phyloP scores from a whole-genome alignment of 305 asterid genomes.

The Andrographis paniculata region DNA sequence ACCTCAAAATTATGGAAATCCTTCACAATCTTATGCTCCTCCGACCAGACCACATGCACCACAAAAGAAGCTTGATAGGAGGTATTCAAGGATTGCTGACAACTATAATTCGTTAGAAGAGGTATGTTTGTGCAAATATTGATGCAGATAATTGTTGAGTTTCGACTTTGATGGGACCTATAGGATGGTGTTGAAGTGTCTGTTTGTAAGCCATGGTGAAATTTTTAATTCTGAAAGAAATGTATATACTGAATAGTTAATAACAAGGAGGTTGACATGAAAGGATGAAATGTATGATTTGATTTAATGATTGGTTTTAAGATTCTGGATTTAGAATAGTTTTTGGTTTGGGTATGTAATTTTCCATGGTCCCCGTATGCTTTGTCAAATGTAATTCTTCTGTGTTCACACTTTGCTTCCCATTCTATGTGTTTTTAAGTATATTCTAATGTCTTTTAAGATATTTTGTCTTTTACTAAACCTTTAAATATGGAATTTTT shows the following conservation, averaged over 20 bases:
- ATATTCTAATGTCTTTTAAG: not conserved
- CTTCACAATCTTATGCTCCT: constrained; percentile 19
- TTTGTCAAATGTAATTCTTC: not conserved
- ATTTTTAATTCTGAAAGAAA: too few relatives aligned
- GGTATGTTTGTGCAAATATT: constrained; percentile 31
- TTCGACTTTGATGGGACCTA: too few relatives aligned
- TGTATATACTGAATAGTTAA: too few relatives aligned
- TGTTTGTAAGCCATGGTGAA: constrained; percentile 7
- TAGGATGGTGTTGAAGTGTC: not conserved
- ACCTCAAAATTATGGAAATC: constrained; percentile 21
- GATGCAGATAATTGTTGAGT: not conserved
- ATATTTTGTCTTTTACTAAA: constrained; percentile 7
- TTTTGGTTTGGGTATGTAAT: too few relatives aligned
- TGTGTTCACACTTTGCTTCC: not conserved
- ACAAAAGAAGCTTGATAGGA: constrained; percentile 53
- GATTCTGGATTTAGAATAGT: not conserved
- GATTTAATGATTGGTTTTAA: too few relatives aligned
- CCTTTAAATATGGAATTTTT: not conserved
- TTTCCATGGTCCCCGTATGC: constrained; percentile 2
- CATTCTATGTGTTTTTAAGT: too few relatives aligned
- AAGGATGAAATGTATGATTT: too few relatives aligned
- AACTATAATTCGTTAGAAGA: constrained; percentile 66
- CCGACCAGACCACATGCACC: constrained; percentile 26
- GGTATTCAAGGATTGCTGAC: constrained; percentile 91
- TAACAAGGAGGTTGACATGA: too few relatives aligned